Percentiles rank a stretch among this genome's conserved stretches.
These are phyloP conservation scores for Sherardia arvensis DNA, from an alignment of 257 asterid genomes.

Conservation along the genomic window DNA sequence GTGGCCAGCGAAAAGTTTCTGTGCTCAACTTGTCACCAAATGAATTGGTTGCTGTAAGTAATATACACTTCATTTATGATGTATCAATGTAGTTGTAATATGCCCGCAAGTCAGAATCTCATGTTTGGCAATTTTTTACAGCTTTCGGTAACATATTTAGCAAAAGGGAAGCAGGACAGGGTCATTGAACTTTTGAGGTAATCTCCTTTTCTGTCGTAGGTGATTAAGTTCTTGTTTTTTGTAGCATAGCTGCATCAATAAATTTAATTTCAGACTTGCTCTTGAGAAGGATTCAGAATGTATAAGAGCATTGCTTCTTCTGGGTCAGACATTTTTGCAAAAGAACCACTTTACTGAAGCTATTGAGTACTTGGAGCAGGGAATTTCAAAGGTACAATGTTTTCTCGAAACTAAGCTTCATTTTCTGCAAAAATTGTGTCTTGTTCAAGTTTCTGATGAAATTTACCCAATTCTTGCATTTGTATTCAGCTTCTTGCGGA, in stretches of 20 bases:
- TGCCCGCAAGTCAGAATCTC: conserved; percentile 4
- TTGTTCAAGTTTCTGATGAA: neutral
- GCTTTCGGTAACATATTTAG: conserved; percentile 49
- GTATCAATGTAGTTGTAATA: neutral
- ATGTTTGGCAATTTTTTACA: conserved; percentile 26
- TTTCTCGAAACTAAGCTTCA: neutral
- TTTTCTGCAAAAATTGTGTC: neutral
- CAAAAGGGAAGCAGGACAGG: conserved; percentile 38
- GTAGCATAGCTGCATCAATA: conserved; percentile 19
- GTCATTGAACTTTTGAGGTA: conserved; percentile 61
- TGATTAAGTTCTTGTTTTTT: conserved; percentile 13
- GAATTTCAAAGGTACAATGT: conserved; percentile 48
- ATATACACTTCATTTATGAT: neutral
- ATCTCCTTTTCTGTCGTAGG: conserved; percentile 10
- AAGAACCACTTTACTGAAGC: conserved; percentile 46
- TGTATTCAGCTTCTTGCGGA: conserved; percentile 44
- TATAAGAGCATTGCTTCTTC: conserved; percentile 58
- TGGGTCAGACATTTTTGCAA: conserved; percentile 68
- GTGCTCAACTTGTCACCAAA: conserved; percentile 48
- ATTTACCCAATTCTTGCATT: conserved; percentile 12
- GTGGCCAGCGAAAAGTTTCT: conserved; percentile 38
- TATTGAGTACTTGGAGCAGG: conserved; percentile 51
- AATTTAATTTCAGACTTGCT: conserved; percentile 63
- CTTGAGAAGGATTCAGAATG: conserved; percentile 74
- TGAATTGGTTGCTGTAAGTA: conserved; percentile 65